Evolutionary conservation across 768 basidiomycete genomes (phyloP).

Genomic region (Auricularia heimuer): DNA sequence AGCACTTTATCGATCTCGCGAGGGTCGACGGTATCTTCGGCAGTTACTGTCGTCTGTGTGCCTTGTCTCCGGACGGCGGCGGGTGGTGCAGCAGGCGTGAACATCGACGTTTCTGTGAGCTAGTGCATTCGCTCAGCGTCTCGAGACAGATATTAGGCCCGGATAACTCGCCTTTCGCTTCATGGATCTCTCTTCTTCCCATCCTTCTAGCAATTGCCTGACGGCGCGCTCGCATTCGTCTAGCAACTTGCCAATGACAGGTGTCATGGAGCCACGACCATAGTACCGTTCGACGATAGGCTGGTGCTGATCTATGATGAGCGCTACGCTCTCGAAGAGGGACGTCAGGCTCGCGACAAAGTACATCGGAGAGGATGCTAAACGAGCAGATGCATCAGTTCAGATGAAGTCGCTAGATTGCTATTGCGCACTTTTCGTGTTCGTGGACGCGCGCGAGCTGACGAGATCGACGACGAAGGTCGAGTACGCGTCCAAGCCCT

Average conservation of each 20-base stretch:
- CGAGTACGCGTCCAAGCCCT: slow-evolving; percentile 88
- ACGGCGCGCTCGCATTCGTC: slow-evolving; percentile 84
- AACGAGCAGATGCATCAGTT: slow-evolving; percentile 6
- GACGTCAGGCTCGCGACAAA: slow-evolving; percentile 85
- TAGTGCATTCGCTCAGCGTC: slow-evolving; percentile 6
- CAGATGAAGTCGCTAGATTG: slow-evolving; percentile 8
- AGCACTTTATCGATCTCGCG: slow-evolving; percentile 85
- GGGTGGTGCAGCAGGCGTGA: slow-evolving; percentile 3
- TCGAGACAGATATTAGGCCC: neutral
- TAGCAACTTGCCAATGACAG: slow-evolving; percentile 63
- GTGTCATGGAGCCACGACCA: slow-evolving; percentile 76
- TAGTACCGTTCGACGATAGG: slow-evolving; percentile 98
- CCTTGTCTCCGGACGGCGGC: slow-evolving; percentile 3
- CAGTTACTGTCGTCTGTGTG: slow-evolving; percentile 7
- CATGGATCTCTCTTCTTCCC: slow-evolving; percentile 86
- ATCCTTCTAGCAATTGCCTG: slow-evolving; percentile 60
- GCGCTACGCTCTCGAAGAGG: slow-evolving; percentile 88
- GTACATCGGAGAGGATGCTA: slow-evolving; percentile 88
- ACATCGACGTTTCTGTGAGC: slow-evolving; percentile 26
- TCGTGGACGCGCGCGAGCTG: slow-evolving; percentile 61
- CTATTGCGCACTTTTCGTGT: slow-evolving; percentile 60
- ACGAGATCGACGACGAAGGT: slow-evolving; percentile 89
- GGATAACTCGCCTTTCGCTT: slow-evolving; percentile 54
- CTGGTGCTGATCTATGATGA: slow-evolving; percentile 96
- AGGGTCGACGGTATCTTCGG: slow-evolving; percentile 57